These are phyloP conservation scores for Aspergillus cejpii DNA, from an alignment of 2,329 filamentous ascomycete species.

Conservation along the genomic window DNA sequence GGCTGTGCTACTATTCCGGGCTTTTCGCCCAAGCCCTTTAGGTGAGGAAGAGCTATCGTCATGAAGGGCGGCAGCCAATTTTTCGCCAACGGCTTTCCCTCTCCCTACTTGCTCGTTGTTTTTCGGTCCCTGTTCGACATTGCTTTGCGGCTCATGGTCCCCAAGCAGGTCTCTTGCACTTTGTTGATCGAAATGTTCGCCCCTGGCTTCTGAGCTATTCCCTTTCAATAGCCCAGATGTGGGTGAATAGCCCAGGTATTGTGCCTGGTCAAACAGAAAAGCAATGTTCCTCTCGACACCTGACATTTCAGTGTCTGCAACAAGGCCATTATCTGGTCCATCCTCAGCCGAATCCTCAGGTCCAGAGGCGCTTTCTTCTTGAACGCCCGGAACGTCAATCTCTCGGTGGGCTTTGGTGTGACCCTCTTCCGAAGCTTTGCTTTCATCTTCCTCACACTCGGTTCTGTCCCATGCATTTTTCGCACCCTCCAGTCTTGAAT, in stretches of 20 bases:
- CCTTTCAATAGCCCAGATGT: neutral
- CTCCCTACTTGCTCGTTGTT: conserved; percentile 12
- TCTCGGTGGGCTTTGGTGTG: neutral
- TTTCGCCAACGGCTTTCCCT: conserved; percentile 20
- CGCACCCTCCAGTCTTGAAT: neutral
- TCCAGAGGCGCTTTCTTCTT: neutral
- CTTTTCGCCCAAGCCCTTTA: neutral
- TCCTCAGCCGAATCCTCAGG: neutral
- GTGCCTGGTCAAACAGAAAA: neutral
- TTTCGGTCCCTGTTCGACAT: neutral
- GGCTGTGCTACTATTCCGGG: neutral
- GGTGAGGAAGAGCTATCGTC: neutral
- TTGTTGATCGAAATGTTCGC: neutral
- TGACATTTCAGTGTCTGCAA: neutral
- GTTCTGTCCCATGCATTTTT: neutral
- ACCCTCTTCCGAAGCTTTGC: neutral
- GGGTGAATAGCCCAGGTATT: neutral
- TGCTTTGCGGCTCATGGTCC: neutral
- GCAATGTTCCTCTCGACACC: neutral
- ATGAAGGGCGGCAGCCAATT: conserved; percentile 19
- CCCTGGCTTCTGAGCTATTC: no score
- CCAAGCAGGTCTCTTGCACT: neutral
- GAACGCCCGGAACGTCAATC: neutral
- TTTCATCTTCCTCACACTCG: neutral
- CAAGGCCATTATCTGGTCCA: neutral